Percentiles rank a stretch among this genome's conserved stretches.
phyloP scores from a whole-genome alignment of 768 basidiomycete species.

The Phanerochaete sordida region DNA sequence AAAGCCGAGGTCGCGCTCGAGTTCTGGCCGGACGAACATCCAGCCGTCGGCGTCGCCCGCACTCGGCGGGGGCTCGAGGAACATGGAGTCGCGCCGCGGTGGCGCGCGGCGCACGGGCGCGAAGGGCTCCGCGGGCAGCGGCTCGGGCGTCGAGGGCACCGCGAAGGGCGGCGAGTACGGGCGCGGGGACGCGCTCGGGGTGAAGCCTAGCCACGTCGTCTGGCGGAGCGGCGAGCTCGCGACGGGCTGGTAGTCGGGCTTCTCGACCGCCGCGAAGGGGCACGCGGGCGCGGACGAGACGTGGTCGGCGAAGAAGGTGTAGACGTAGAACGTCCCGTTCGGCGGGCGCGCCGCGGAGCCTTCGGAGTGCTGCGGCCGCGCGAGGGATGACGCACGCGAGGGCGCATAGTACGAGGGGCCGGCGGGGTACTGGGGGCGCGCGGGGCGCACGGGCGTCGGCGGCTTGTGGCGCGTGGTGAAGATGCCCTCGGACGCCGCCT shows the following conservation, averaged over 20 bases:
- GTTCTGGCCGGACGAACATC: background rate
- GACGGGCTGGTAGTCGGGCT: background rate
- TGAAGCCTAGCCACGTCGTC: background rate
- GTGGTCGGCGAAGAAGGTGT: constrained; percentile 36
- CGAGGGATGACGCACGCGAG: constrained; percentile 7
- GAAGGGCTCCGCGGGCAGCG: background rate
- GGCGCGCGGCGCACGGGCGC: background rate
- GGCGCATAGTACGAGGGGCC: constrained; percentile 28
- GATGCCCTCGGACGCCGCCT: constrained; percentile 46
- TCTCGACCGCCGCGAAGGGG: background rate
- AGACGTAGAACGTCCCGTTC: constrained; percentile 23
- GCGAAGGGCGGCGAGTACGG: constrained; percentile 1
- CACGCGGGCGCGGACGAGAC: constrained; percentile 16
- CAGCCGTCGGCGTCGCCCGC: background rate
- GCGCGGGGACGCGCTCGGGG: background rate
- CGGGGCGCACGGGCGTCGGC: constrained; percentile 27
- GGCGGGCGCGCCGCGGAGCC: constrained; percentile 3
- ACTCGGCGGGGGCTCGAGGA: background rate
- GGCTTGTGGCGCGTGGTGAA: constrained; percentile 37
- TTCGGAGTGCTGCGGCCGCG: background rate
- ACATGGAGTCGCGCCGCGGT: background rate
- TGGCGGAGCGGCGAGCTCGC: background rate
- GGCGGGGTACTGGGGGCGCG: constrained; percentile 17
- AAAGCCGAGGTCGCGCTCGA: background rate
- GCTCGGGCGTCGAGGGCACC: background rate